Evolutionary conservation across 2,329 filamentous ascomycete species (phyloP).

Genomic region (Pseudogymnoascus sp.): DNA sequence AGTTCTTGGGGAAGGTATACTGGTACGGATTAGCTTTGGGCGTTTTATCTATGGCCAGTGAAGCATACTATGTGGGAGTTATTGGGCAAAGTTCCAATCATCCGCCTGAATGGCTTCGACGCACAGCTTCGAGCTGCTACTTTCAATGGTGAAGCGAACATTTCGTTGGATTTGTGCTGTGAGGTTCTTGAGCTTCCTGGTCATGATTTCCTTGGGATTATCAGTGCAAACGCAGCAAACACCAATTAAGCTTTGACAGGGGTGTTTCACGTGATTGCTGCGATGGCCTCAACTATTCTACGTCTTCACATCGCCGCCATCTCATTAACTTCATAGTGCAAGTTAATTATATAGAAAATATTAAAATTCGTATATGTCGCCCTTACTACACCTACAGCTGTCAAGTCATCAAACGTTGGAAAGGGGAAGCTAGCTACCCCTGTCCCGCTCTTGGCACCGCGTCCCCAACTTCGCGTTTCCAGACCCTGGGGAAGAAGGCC

Average conservation of each 20-base stretch:
- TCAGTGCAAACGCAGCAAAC: slow-evolving; percentile 8
- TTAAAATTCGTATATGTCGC: background rate
- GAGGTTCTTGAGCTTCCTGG: background rate
- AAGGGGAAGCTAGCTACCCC: slow-evolving; percentile 10
- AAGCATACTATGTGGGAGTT: slow-evolving; percentile 48
- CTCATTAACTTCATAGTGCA: background rate
- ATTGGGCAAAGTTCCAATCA: slow-evolving; percentile 36
- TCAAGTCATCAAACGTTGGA: background rate
- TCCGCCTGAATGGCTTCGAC: background rate
- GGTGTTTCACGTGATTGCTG: background rate
- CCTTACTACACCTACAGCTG: background rate
- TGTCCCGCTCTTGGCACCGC: slow-evolving; percentile 10
- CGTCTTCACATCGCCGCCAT: background rate
- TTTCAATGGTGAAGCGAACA: slow-evolving; percentile 1
- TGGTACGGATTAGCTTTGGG: slow-evolving; percentile 26
- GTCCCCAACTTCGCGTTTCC: slow-evolving; percentile 8
- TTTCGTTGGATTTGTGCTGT: background rate
- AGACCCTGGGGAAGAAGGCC: slow-evolving; percentile 3
- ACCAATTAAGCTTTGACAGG: slow-evolving; percentile 3
- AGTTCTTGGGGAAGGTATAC: slow-evolving; percentile 51
- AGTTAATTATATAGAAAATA: background rate
- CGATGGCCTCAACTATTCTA: background rate
- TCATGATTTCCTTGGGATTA: background rate
- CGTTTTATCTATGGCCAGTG: background rate
- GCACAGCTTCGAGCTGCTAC: background rate